Percentiles rank a stretch among this genome's conserved stretches.
Conservation (phyloP, 108 stramenopile genomes). For the Pseudonitzschia delicatissima region DNA sequence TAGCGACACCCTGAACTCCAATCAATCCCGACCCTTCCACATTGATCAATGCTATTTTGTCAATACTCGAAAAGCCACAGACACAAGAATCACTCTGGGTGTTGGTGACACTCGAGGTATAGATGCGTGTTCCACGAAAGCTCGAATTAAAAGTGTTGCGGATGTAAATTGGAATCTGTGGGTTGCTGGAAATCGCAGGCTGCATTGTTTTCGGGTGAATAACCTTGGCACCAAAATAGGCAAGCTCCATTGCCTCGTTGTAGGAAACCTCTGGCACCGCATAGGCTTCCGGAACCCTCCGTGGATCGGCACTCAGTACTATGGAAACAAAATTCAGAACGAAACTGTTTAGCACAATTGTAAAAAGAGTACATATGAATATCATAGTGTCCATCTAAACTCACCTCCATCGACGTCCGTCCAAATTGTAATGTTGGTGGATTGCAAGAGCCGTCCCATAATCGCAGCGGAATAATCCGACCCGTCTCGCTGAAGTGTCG, state of each 20-base stretch:
- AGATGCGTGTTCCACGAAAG: slow-evolving; percentile 81
- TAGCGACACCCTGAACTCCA: slow-evolving; percentile 78
- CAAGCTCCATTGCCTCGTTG: slow-evolving; percentile 93
- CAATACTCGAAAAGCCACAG: slow-evolving; percentile 84
- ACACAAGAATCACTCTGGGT: slow-evolving; percentile 54
- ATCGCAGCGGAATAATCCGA: slow-evolving; percentile 89
- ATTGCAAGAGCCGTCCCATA: slow-evolving; percentile 77
- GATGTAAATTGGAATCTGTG: slow-evolving; percentile 86
- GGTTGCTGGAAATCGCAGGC: slow-evolving; percentile 56
- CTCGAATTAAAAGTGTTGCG: slow-evolving; percentile 84
- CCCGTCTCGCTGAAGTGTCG: slow-evolving; percentile 85
- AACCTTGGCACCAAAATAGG: slow-evolving; percentile 93
- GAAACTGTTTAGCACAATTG: background rate
- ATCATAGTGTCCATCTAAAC: background rate
- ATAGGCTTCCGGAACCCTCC: slow-evolving; percentile 77
- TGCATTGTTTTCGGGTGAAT: slow-evolving; percentile 92
- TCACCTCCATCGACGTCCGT: slow-evolving; percentile 76
- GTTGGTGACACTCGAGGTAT: slow-evolving; percentile 45
- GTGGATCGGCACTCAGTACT: slow-evolving; percentile 74
- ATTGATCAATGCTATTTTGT: slow-evolving; percentile 86
- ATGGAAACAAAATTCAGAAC: background rate
- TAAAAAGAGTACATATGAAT: background rate
- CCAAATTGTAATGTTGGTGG: slow-evolving; percentile 79
- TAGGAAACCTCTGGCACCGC: slow-evolving; percentile 71
- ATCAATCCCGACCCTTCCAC: slow-evolving; percentile 87